Conservation (phyloP, 495 filamentous ascomycete species). For the Talaromyces thailandensis region DNA sequence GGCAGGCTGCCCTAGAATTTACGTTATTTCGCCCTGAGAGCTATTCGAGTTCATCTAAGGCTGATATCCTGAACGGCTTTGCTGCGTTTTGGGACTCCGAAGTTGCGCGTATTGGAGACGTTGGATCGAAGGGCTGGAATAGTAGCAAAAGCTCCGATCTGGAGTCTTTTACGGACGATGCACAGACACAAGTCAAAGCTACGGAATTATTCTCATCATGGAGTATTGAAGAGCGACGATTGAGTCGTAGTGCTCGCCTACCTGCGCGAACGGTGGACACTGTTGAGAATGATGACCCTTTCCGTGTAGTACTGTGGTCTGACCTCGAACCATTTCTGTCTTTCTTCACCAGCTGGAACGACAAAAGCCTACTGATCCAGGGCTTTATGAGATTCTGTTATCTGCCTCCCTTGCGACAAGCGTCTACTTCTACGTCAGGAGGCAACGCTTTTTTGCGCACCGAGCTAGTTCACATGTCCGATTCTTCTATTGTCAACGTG, state of each 20-base stretch:
- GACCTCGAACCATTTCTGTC: slow-evolving; percentile 61
- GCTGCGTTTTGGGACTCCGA: slow-evolving; percentile 83
- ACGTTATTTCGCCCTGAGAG: slow-evolving; percentile 47
- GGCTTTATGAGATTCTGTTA: slow-evolving; percentile 62
- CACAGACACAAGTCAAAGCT: slow-evolving; percentile 8
- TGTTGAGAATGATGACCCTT: slow-evolving; percentile 66
- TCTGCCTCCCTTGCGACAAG: slow-evolving; percentile 41
- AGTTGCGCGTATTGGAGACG: slow-evolving; percentile 69
- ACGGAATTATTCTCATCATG: slow-evolving; percentile 46
- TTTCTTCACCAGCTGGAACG: slow-evolving; percentile 31
- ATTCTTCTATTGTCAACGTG: slow-evolving; percentile 19
- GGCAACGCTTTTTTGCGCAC: slow-evolving; percentile 39
- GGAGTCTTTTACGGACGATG: slow-evolving; percentile 17
- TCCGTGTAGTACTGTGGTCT: slow-evolving; percentile 64
- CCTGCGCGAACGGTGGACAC: slow-evolving; percentile 61
- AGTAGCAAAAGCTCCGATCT: slow-evolving; percentile 10
- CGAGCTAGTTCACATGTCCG: slow-evolving; percentile 22
- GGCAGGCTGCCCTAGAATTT: slow-evolving; percentile 78
- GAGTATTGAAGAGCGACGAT: slow-evolving; percentile 48
- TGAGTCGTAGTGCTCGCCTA: slow-evolving; percentile 34
- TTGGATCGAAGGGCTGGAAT: slow-evolving; percentile 60
- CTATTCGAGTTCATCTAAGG: slow-evolving; percentile 5
- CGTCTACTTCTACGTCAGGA: slow-evolving; percentile 20
- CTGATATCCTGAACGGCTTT: slow-evolving; percentile 38
- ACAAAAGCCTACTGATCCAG: slow-evolving; percentile 43